Conservation (phyloP, 2,329 filamentous ascomycete species). For the Sphaceloma murrayae region DNA sequence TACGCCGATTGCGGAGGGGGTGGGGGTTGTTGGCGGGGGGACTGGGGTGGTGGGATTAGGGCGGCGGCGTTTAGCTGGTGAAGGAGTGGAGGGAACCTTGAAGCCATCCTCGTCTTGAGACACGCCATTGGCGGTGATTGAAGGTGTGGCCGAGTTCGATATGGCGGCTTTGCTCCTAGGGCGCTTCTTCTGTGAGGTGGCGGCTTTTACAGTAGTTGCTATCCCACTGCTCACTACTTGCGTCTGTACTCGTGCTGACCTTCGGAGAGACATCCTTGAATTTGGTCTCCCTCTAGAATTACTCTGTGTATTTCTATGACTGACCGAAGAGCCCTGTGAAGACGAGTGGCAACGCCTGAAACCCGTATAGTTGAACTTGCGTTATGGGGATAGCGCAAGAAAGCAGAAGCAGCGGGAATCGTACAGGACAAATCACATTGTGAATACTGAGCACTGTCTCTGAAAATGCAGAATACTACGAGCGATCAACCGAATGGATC, state of each 20-base stretch:
- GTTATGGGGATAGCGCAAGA: too few species aligned
- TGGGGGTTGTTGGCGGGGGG: conserved; percentile 38
- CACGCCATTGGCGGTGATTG: not conserved
- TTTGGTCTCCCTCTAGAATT: not conserved
- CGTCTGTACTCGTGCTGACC: conserved; percentile 39
- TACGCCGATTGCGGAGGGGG: conserved; percentile 40
- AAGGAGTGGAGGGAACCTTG: conserved; percentile 26
- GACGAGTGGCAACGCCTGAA: too few species aligned
- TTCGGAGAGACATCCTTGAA: conserved; percentile 42
- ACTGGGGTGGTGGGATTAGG: conserved; percentile 19
- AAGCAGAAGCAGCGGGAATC: too few species aligned
- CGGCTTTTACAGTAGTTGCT: conserved; percentile 12
- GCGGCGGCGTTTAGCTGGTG: conserved; percentile 12
- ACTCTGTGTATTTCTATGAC: conserved; percentile 5
- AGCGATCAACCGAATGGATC: too few species aligned
- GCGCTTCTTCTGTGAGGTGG: conserved; percentile 7
- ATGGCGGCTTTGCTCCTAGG: not conserved
- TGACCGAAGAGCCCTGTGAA: too few species aligned
- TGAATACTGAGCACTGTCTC: too few species aligned
- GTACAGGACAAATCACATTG: too few species aligned
- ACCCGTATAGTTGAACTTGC: too few species aligned
- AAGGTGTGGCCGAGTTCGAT: not conserved
- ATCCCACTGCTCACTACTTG: conserved; percentile 8
- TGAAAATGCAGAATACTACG: too few species aligned
- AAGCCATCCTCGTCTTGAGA: conserved; percentile 16